A percentile compares a stretch with the other conserved stretches of the same genome.
Evolutionary conservation across 2,329 filamentous ascomycete genomes (phyloP).

Genomic region (Colletotrichum horii): DNA sequence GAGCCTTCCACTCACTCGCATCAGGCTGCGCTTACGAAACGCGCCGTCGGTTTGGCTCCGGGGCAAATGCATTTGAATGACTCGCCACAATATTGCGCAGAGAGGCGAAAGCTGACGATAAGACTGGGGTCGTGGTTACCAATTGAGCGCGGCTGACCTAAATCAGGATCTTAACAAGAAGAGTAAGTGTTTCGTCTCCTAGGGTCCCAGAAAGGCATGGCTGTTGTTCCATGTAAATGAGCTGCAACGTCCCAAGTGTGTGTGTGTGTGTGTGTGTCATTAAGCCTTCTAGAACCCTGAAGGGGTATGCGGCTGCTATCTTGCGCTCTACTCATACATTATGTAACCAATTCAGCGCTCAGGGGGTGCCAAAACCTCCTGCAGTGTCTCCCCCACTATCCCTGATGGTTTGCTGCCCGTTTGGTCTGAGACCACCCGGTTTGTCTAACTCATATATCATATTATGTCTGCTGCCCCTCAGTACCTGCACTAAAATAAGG

Average conservation of each 20-base stretch:
- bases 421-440: no score
- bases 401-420: no score
- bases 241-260: not conserved
- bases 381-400: no score
- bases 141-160: not conserved
- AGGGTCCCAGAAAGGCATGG: not conserved
- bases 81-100: not conserved
- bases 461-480: no score
- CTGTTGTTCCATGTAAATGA: not conserved
- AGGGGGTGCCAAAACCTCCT: no score
- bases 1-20: not conserved
- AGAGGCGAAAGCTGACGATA: not conserved
- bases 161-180: not conserved
- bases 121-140: not conserved
- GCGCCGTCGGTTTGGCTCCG: not conserved
- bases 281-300: no score
- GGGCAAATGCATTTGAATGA: not conserved
- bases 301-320: no score
- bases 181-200: not conserved
- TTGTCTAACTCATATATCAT: no score
- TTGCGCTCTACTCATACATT: no score
- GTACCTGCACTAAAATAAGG: no score
- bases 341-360: no score
- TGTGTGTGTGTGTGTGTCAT: no score
- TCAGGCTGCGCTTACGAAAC: not conserved